Evolutionary conservation across 345 rosid genomes (phyloP), one percentile per base, ranked within the genome.

Genomic region (Ailanthus altissimus): DNA sequence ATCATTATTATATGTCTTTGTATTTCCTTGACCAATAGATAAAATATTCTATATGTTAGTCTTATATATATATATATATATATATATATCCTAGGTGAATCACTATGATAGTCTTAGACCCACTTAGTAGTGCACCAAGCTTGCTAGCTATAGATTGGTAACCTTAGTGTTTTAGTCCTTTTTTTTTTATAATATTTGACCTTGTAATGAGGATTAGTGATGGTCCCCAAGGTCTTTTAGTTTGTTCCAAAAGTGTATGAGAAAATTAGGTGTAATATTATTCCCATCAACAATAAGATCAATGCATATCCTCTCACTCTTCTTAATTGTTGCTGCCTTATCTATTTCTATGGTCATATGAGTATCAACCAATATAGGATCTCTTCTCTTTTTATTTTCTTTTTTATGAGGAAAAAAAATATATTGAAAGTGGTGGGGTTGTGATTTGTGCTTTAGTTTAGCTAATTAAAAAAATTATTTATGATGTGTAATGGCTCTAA

Each of bases 391-490:
- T 18, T 42, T n/a, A 12, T 67, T 14, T 49, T 32, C 58, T 18
- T 47, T 73, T 28, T 75, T 75, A 21, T 54, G 20, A 49, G n/a
- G 15, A 28, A 58, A 65, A 72, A 59, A 45, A 66, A 42, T 28
- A 25, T 18, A 69, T 16, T 51, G 25, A 36, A 38, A 53, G 75
- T 71, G 72, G 82, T 76, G 74, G 80, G 83, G 72, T 43, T 62
- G 59, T 74, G 67, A 25, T 47, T 70, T 70, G 28, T 70, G 72
- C 67, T 74, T 62, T 69, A 32, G 9, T 10, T 47, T 61, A 15
- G 70, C 46, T 46, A 65, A 66, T 32, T 32, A 32, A 32, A 32
- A 32, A 3, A 32, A 32, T 32, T 32, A 32, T 3, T 32, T 32
- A 32, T 32, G 38, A 3, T 32, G 38, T 32, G 36, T 12, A 63